Base-by-base conservation (phyloP, 441 rosid species). In the Croton setiger region DNA sequence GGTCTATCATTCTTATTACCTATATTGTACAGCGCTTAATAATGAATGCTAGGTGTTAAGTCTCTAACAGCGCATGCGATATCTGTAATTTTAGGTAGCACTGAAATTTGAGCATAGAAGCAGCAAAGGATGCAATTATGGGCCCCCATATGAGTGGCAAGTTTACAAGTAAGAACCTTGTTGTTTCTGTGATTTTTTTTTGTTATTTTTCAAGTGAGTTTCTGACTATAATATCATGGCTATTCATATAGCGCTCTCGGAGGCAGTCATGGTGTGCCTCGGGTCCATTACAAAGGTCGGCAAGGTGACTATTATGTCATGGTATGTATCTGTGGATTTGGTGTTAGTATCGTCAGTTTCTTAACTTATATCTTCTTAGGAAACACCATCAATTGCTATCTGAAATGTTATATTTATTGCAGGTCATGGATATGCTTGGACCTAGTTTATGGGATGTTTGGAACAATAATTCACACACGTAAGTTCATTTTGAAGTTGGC, bases 361-460 rank as follows among this genome's bases (percentile, higher is more conserved):
- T 48, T 53, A 27, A 31, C n/a, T 45, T 3, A 13, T 11, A 55
- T 17, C 37, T 36, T 56, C 35, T 37, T 14, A 71, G 33, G 44
- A 5, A 7, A 51, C 23, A 10, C 27, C n/a, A 39, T 17, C 3
- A 10, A 15, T 52, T 31, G 13, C 35, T 39, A 10, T 63, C 23
- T 63, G 47, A 52, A 51, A n/a, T 37, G 51, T 27, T 31, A 5
- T 44, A 7, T 23, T 63, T 17, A 21, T 41, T 79, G 69, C 86
- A 95, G 99, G 99, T 94, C 17, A 91, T 94, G 96, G 96, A 94
- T 81, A 89, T 89, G 71, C 85, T 93, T 35, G 96, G 98, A 45
- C 96, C 95, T 51, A 94, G 98, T 80, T 81, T 93, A 41, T 93
- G 98, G 96, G 98, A 93, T 78, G 92, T 90, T 73, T 94, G 99